phyloP scores from a whole-genome alignment of 1,284 basidiomycete genomes.

The Grifola frondosa region DNA sequence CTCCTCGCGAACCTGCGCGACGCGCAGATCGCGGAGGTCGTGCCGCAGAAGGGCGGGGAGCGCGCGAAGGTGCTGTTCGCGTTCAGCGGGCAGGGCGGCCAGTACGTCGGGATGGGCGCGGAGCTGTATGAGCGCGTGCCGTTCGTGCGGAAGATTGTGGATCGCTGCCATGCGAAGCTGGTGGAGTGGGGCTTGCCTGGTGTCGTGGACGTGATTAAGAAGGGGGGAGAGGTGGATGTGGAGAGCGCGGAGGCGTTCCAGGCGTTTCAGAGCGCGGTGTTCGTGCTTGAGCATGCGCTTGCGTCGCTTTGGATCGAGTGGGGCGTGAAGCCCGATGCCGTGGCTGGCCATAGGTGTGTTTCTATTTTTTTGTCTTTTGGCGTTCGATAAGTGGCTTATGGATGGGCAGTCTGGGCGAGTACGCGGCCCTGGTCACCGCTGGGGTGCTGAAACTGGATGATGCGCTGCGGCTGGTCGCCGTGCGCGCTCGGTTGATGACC shows the following conservation, averaged over 20 bases:
- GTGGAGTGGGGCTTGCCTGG: constrained; percentile 48
- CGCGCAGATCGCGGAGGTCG: constrained; percentile 34
- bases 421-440: constrained; percentile 61
- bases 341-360: constrained; percentile 68
- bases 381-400: neutral
- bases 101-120: constrained; percentile 64
- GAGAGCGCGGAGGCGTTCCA: constrained; percentile 35
- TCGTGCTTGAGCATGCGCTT: constrained; percentile 62
- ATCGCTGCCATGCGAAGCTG: constrained; percentile 57
- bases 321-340: constrained; percentile 56
- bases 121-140: constrained; percentile 49
- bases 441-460: constrained; percentile 53
- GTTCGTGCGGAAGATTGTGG: constrained; percentile 48
- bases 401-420: constrained; percentile 61
- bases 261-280: constrained; percentile 52
- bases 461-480: constrained; percentile 58
- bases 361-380: neutral
- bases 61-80: constrained; percentile 50
- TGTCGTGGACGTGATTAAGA: constrained; percentile 45
- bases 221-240: constrained; percentile 17
- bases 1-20: constrained; percentile 43
- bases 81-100: constrained; percentile 71
- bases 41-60: constrained; percentile 22
- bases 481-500: constrained; percentile 54
- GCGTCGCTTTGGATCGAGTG: constrained; percentile 62